phyloP scores from a whole-genome alignment of 2,329 filamentous ascomycete genomes.

The Escovopsis sp. region DNA sequence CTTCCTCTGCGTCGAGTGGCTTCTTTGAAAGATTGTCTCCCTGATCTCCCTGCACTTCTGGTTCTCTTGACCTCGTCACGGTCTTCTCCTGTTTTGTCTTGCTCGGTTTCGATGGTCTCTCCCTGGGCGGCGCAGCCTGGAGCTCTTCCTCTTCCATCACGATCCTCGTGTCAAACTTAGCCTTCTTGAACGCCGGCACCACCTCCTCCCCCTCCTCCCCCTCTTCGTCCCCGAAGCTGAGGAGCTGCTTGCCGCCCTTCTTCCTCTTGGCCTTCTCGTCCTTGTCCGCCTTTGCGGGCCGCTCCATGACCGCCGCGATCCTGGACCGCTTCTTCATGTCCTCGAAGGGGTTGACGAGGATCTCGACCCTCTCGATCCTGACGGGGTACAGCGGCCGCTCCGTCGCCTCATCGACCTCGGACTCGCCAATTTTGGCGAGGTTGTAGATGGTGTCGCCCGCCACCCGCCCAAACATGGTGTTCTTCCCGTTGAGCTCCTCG shows the following conservation, averaged over 20 bases:
- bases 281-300: constrained; percentile 24
- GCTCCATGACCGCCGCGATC: constrained; percentile 32
- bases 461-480: constrained; percentile 85
- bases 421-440: constrained; percentile 81
- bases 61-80: neutral
- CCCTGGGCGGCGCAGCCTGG: constrained; percentile 15
- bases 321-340: constrained; percentile 60
- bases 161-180: constrained; percentile 65
- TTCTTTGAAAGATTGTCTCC: too few relatives aligned
- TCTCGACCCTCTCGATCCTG: constrained; percentile 59
- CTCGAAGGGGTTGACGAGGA: constrained; percentile 68
- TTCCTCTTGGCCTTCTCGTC: constrained; percentile 50
- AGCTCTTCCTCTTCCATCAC: constrained; percentile 39
- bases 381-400: constrained; percentile 79
- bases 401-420: constrained; percentile 61
- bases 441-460: constrained; percentile 95
- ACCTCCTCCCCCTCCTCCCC: constrained; percentile 24
- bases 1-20: neutral
- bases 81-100: constrained; percentile 11
- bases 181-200: constrained; percentile 52
- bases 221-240: constrained; percentile 66
- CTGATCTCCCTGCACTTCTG: neutral
- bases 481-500: constrained; percentile 74
- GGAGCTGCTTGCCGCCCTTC: constrained; percentile 58
- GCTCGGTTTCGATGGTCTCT: constrained; percentile 13